Evolutionary conservation across 306 rosid species (phyloP), one percentile per base, ranked within the genome.

Genomic region (Betula pendula): DNA sequence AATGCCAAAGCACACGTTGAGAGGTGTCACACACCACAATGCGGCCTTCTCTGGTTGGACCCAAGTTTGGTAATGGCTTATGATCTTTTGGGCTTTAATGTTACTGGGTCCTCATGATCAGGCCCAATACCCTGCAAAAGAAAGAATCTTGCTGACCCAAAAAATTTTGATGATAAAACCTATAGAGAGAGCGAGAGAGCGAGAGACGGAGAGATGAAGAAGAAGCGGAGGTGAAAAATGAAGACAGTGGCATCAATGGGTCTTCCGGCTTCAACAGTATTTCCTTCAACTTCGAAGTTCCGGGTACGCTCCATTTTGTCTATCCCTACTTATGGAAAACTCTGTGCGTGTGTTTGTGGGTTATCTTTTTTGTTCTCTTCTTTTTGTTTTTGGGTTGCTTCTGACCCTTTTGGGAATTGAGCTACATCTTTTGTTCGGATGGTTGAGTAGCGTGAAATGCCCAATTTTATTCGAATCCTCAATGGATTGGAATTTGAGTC

Each of bases 161-260:
- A 62, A n/a, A 2, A 1, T 12, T 14, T 15, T 5, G 19, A 14
- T 60, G 20, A 29, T 60, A 6, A 60, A 13, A 19, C 68, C 38
- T 31, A 12, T 1, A 9, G 62, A 24, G 42, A 51, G 8, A 27
- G 40, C 0, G 8, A 5, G 45, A 31, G 35, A 24, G 25, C 6
- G 72, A 20, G 20, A 6, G 20, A 35, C 45, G 19, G 69, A 22
- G 40, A 63, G 68, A 84, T 80, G 86, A 50, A 16, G 60, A 71
- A 72, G 68, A 74, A 72, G 70, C 75, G 74, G 66, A 74, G 80
- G 65, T 20, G 83, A 87, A 77, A 74, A 75, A 72, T 35, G 63
- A 60, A 33, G 74, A 50, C 19, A 40, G 24, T 29, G 24, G 38
- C 8, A 68, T 68, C 84, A 78, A 82, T 85, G 87, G 89, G 82